phyloP scores from a whole-genome alignment of 257 asterid species.

The Sherardia arvensis region DNA sequence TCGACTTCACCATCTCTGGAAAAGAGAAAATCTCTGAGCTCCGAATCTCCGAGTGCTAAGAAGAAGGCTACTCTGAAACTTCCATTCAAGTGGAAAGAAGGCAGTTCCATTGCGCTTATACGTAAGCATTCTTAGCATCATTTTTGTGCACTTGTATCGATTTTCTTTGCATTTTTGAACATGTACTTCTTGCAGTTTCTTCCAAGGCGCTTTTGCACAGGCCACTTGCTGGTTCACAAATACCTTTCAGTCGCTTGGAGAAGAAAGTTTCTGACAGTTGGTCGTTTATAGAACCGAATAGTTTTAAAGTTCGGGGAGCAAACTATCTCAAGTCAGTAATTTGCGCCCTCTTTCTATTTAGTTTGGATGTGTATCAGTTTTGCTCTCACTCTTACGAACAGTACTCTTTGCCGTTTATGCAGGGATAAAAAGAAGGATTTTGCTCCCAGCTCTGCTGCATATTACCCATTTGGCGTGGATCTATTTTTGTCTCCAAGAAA shows the following conservation, averaged over 20 bases:
- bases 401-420: constrained; percentile 9
- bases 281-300: constrained; percentile 80
- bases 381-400: background rate
- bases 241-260: constrained; percentile 76
- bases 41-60: constrained; percentile 56
- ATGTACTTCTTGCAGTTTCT: constrained; percentile 44
- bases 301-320: constrained; percentile 74
- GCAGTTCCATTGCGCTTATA: constrained; percentile 43
- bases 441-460: constrained; percentile 74
- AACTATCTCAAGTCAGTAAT: constrained; percentile 57
- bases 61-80: constrained; percentile 69
- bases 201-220: constrained; percentile 62
- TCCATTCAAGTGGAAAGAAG: constrained; percentile 83
- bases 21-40: constrained; percentile 60
- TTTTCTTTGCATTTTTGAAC: constrained; percentile 2
- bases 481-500: constrained; percentile 74
- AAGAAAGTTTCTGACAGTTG: constrained; percentile 85
- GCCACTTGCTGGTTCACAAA: constrained; percentile 92
- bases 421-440: constrained; percentile 89
- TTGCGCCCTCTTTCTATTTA: background rate
- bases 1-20: constrained; percentile 51
- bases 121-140: constrained; percentile 40
- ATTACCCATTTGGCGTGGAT: constrained; percentile 88
- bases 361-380: background rate
- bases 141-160: background rate